phyloP scores from a whole-genome alignment of 2,329 filamentous ascomycete genomes.

The Neopestalotiopsis sp. region DNA sequence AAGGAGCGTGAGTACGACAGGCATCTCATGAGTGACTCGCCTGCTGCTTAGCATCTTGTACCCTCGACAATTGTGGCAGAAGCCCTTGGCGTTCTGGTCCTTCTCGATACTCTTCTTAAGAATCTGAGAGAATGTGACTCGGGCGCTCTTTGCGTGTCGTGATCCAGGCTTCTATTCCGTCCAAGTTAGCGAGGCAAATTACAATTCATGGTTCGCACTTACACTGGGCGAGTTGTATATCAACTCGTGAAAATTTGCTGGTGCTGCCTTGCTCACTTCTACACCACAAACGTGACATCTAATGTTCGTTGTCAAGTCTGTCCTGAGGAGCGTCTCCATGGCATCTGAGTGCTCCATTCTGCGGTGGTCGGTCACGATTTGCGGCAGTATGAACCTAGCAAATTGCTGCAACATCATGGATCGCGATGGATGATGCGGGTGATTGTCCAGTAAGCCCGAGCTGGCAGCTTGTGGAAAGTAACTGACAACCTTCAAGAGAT shows the following conservation, averaged over 20 bases:
- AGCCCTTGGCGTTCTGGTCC: slow-evolving; percentile 87
- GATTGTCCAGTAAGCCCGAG: slow-evolving; percentile 84
- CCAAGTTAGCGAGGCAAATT: slow-evolving; percentile 25
- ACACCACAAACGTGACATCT: slow-evolving; percentile 86
- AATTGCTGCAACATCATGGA: slow-evolving; percentile 86
- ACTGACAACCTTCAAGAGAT: slow-evolving; percentile 88
- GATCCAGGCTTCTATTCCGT: slow-evolving; percentile 49
- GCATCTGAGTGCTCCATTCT: slow-evolving; percentile 66
- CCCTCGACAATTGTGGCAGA: slow-evolving; percentile 88
- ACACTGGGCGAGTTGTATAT: slow-evolving; percentile 63
- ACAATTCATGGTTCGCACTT: neutral
- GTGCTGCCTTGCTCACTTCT: slow-evolving; percentile 81
- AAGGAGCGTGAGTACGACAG: slow-evolving; percentile 88
- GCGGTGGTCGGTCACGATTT: slow-evolving; percentile 78
- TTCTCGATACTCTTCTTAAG: slow-evolving; percentile 92
- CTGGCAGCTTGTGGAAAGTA: slow-evolving; percentile 80
- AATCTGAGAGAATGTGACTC: slow-evolving; percentile 83
- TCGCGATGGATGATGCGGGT: slow-evolving; percentile 73
- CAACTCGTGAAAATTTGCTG: slow-evolving; percentile 84
- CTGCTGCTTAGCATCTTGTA: slow-evolving; percentile 88
- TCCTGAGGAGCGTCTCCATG: slow-evolving; percentile 77
- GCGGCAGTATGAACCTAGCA: slow-evolving; percentile 84
- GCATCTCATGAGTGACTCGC: slow-evolving; percentile 82
- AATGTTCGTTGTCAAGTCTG: slow-evolving; percentile 74
- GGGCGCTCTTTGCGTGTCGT: slow-evolving; percentile 54